Base-by-base conservation (phyloP, 345 rosid genomes). In the Citrus trifoliata region DNA sequence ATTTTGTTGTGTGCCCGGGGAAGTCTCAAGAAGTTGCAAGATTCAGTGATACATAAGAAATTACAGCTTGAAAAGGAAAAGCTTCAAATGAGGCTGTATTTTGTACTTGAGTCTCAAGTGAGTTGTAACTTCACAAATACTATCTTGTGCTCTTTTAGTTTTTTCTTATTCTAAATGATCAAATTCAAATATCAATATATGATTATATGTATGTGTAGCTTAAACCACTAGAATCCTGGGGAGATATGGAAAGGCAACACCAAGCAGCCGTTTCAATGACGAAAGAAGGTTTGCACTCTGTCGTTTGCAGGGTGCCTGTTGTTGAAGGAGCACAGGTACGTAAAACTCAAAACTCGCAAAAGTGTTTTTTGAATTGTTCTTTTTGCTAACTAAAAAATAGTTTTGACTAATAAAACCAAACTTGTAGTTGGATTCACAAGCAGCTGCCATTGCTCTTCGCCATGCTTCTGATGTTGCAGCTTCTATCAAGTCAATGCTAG, bases 141-240 rank as follows among this genome's bases (percentile, higher is more conserved):
- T 77, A 27, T 8, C 35, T 32, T 37, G 51, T 37, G 66, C 14
- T 66, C 25, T 71, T 7, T 51, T 16, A 27, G 25, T 40, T 13
- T 21, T 64, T 64, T 19, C 10, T 55, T 53, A 33, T 32, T 76
- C 14, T n/a, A 66, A 53, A 18, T 18, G 35, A 76, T 35, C 12
- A 10, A 65, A 22, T 53, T 61, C 22, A 35, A 10, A 27, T 30
- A 19, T 74, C 64, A 19, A 63, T n/a, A 18, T 21, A 27, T 37
- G 46, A 74, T 35, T 21, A 42, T 21, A 28, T 67, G 8, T 46
- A 13, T 46, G 16, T 73, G 78, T 79, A 90, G 97, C 82, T 89
- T 25, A 89, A 89, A 67, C 76, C 78, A 25, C 84, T 93, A 73
- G 92, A 93, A 87, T 80, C 81, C 35, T 95, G 97, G 98, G 91